Percentiles rank a stretch among this genome's conserved stretches.
Evolutionary conservation across 1,139 yeast genomes (phyloP).

Genomic region (Candida sojae): DNA sequence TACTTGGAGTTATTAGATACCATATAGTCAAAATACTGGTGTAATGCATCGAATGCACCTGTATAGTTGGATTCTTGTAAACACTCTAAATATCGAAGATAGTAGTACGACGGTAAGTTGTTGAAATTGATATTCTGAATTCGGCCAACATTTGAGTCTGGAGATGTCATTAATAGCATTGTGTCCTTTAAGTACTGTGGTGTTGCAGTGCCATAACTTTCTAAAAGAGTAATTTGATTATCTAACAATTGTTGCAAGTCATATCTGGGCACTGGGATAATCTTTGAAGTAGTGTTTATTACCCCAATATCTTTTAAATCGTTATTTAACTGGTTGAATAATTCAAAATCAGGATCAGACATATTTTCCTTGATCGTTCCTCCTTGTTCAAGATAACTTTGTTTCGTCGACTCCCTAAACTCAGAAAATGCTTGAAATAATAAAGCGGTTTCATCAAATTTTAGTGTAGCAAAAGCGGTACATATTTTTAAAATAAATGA

Average conservation of each 20-base stretch:
- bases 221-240: conserved; percentile 57
- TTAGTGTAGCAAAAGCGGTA: conserved; percentile 52
- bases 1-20: conserved; percentile 66
- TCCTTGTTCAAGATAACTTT: conserved; percentile 20
- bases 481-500: conserved; percentile 38
- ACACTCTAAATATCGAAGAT: conserved; percentile 64
- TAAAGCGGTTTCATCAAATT: conserved; percentile 56
- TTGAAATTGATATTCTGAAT: conserved; percentile 49
- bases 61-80: conserved; percentile 68
- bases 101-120: conserved; percentile 62
- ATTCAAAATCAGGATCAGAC: conserved; percentile 18
- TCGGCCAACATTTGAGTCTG: conserved; percentile 40
- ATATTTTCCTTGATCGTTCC: conserved; percentile 16
- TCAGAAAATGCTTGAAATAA: conserved; percentile 57
- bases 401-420: conserved; percentile 45
- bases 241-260: conserved; percentile 56
- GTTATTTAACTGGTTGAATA: conserved; percentile 19
- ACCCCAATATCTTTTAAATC: conserved; percentile 25
- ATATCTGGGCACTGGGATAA: conserved; percentile 48
- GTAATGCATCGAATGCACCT: conserved; percentile 70
- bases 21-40: conserved; percentile 85
- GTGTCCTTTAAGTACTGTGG: conserved; percentile 48
- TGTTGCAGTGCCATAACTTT: conserved; percentile 53
- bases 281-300: conserved; percentile 14
- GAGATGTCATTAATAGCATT: conserved; percentile 46